A percentile compares a stretch with the other conserved stretches of the same genome.
Conservation (phyloP, 805 yeast species). For the Blastobotrys robertii region DNA sequence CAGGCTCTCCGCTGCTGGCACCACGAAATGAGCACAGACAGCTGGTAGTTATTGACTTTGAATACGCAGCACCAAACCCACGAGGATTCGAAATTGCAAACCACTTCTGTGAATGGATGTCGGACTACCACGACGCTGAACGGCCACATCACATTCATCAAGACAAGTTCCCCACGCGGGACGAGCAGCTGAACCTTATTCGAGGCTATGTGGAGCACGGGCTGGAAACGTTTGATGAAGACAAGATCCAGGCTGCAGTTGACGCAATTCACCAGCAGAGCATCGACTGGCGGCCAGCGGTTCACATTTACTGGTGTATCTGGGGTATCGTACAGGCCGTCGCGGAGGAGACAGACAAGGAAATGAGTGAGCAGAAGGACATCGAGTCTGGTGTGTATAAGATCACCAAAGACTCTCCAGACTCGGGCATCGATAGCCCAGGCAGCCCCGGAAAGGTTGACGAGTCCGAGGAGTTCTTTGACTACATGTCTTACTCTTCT, state of each 20-base stretch:
- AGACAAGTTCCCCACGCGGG: conserved; percentile 53
- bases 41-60: conserved; percentile 91
- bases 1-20: conserved; percentile 41
- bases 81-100: conserved; percentile 88
- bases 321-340: conserved; percentile 87
- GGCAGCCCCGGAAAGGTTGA: conserved; percentile 19
- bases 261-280: conserved; percentile 53
- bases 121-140: conserved; percentile 66
- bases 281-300: conserved; percentile 71
- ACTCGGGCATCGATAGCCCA: background rate
- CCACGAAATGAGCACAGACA: conserved; percentile 50
- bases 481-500: conserved; percentile 62
- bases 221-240: conserved; percentile 24
- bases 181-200: conserved; percentile 61
- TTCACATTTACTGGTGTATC: conserved; percentile 69
- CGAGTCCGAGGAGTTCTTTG: conserved; percentile 55
- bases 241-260: conserved; percentile 35
- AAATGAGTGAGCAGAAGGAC: conserved; percentile 30
- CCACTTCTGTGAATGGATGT: conserved; percentile 97
- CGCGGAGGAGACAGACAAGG: conserved; percentile 27
- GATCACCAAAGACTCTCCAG: background rate
- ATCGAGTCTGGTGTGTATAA: conserved; percentile 33
- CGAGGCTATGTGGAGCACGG: conserved; percentile 63
- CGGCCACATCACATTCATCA: conserved; percentile 46
- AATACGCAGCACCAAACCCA: conserved; percentile 83